Conservation (phyloP, 1,284 basidiomycete species). For the Microbotryum lychnidis-dioicae region DNA sequence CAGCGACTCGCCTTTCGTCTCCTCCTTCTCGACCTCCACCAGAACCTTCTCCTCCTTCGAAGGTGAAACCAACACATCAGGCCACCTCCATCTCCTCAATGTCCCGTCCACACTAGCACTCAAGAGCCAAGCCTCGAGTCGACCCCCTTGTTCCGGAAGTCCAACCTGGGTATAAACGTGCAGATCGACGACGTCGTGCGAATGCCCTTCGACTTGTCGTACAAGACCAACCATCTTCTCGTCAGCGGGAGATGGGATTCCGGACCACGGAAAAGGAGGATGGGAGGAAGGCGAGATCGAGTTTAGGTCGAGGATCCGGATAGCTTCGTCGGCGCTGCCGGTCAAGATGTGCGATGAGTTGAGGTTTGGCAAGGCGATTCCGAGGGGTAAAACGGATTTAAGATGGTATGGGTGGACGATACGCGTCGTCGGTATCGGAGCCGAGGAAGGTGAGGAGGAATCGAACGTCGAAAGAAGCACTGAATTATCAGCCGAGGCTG, state of each 20-base stretch:
- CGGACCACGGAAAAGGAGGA: conserved; percentile 2
- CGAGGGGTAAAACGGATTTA: conserved; percentile 61
- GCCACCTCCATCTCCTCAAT: conserved; percentile 57
- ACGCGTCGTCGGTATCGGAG: conserved; percentile 45
- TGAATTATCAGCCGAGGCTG: conserved; percentile 80
- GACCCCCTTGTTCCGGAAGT: conserved; percentile 41
- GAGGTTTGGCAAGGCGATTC: conserved; percentile 48
- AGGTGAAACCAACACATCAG: conserved; percentile 8
- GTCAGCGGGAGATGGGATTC: conserved; percentile 13
- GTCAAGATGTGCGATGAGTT: conserved; percentile 64
- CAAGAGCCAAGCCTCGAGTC: conserved; percentile 53
- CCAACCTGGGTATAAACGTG: conserved; percentile 57
- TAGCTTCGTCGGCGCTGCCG: conserved; percentile 64
- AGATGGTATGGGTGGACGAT: conserved; percentile 61
- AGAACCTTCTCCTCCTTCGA: background rate
- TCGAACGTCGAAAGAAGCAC: conserved; percentile 49
- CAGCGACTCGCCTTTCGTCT: conserved; percentile 14
- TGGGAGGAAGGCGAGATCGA: conserved; percentile 8
- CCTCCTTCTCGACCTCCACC: conserved; percentile 11
- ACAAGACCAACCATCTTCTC: conserved; percentile 43
- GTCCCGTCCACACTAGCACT: conserved; percentile 77
- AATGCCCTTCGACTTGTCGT: conserved; percentile 65
- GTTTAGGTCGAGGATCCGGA: conserved; percentile 50
- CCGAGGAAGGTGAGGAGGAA: conserved; percentile 40
- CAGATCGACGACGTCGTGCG: conserved; percentile 71